Evolutionary conservation across 805 yeast species (phyloP).

Genomic region (Saccharomycopsis olivae): DNA sequence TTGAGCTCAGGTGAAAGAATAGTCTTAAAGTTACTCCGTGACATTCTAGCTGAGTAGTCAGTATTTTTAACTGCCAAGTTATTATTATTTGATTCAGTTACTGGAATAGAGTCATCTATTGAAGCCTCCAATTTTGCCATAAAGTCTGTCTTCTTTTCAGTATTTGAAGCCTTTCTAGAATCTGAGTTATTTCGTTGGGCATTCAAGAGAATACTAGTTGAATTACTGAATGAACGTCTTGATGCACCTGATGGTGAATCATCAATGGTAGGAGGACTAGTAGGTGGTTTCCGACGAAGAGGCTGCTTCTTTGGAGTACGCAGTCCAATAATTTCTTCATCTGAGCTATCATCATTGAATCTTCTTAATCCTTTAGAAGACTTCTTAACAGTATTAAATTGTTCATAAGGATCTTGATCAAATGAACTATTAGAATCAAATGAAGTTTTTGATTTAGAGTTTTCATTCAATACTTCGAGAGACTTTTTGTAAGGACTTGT

Average conservation of each 20-base stretch:
- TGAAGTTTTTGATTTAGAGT: too few species aligned
- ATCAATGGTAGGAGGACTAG: neutral
- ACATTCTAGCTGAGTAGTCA: constrained; percentile 5
- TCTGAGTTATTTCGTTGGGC: neutral
- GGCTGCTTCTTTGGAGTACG: neutral
- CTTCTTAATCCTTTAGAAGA: too few species aligned
- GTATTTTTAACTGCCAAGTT: neutral
- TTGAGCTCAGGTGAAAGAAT: neutral
- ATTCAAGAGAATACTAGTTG: too few species aligned
- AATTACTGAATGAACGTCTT: too few species aligned
- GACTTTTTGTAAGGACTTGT: too few species aligned
- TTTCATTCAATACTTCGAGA: too few species aligned
- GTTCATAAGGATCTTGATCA: too few species aligned
- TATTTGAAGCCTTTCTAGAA: too few species aligned
- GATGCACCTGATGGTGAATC: neutral
- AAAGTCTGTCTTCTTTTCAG: constrained; percentile 8
- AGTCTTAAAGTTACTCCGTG: constrained; percentile 9
- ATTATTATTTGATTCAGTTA: neutral
- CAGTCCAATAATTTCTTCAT: neutral
- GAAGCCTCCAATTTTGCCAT: constrained; percentile 18
- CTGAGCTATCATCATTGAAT: too few species aligned
- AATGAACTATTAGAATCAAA: too few species aligned
- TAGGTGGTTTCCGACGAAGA: constrained; percentile 3
- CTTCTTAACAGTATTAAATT: too few species aligned
- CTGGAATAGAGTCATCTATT: constrained; percentile 15